These are phyloP conservation scores for Capsicum rhomboideum DNA, from an alignment of 257 asterid species.

Conservation along the genomic window DNA sequence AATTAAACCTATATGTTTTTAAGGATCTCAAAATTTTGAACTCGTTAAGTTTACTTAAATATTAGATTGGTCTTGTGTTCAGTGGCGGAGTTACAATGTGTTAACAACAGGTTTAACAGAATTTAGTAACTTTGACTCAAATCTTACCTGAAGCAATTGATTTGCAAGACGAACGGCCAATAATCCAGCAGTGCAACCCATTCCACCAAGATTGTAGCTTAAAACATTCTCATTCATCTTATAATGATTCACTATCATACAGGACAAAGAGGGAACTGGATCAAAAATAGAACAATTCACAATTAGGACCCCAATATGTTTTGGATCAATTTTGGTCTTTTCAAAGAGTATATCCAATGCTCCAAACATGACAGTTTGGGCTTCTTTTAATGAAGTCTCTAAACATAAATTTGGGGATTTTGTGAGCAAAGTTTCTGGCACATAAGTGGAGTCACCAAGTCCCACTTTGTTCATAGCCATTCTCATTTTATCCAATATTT, in stretches of 20 bases:
- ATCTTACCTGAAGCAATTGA: constrained; percentile 16
- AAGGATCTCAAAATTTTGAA: too few species aligned
- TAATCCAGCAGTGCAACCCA: constrained; percentile 49
- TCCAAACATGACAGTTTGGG: constrained; percentile 34
- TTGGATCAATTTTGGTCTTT: constrained; percentile 21
- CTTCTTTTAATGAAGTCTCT: constrained; percentile 30
- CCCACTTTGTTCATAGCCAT: constrained; percentile 33
- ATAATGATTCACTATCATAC: constrained; percentile 34
- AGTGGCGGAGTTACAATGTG: too few species aligned
- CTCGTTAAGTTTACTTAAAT: too few species aligned
- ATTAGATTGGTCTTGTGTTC: too few species aligned
- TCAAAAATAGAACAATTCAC: constrained; percentile 40
- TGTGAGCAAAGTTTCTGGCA: constrained; percentile 24
- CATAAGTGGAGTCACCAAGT: constrained; percentile 33
- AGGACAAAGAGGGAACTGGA: constrained; percentile 40
- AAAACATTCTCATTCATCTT: constrained; percentile 22
- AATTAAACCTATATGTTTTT: too few species aligned
- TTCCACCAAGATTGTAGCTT: constrained; percentile 37
- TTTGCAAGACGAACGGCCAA: constrained; percentile 33
- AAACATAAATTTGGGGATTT: constrained; percentile 21
- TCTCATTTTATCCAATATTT: not conserved
- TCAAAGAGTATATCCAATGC: constrained; percentile 21
- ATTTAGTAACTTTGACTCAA: not conserved
- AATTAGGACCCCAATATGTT: constrained; percentile 28
- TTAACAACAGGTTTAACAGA: too few species aligned